A percentile compares a stretch with the other conserved stretches of the same genome.
Evolutionary conservation across 2,329 filamentous ascomycete species (phyloP).

Genomic region (Tolypocladium capitatum): DNA sequence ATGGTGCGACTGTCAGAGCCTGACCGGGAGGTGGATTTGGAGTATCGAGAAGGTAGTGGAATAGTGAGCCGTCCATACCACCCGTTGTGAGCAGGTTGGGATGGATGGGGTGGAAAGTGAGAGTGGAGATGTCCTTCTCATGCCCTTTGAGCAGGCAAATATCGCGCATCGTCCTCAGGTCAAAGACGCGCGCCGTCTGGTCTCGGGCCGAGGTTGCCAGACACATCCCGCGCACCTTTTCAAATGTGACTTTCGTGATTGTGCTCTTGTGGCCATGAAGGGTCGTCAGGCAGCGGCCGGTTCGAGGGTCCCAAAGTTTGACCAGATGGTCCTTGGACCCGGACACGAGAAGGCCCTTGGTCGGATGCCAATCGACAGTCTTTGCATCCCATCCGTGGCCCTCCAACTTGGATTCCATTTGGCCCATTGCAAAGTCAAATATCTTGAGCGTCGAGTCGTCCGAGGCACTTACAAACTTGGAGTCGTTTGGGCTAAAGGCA

Average conservation of each 20-base stretch:
- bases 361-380: conserved; percentile 93
- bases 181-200: conserved; percentile 84
- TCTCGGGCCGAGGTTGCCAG: conserved; percentile 89
- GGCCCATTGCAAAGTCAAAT: conserved; percentile 83
- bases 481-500: conserved; percentile 84
- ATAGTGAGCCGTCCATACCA: conserved; percentile 76
- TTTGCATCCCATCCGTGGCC: conserved; percentile 99
- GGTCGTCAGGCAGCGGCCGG: conserved; percentile 77
- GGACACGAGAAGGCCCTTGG: conserved; percentile 84
- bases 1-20: conserved; percentile 61
- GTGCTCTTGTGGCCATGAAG: conserved; percentile 96
- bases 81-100: conserved; percentile 80
- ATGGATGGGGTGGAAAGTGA: conserved; percentile 91
- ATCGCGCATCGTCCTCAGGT: conserved; percentile 96
- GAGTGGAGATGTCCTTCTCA: conserved; percentile 87
- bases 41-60: conserved; percentile 93
- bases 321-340: conserved; percentile 96
- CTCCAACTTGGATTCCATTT: conserved; percentile 68
- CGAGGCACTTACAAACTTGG: conserved; percentile 91
- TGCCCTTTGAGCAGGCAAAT: conserved; percentile 87
- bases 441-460: conserved; percentile 92
- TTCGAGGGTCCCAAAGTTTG: conserved; percentile 96
- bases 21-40: conserved; percentile 71
- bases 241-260: conserved; percentile 85
- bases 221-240: conserved; percentile 69